phyloP scores from a whole-genome alignment of 305 asterid genomes.

The Fraxinus paxiana region DNA sequence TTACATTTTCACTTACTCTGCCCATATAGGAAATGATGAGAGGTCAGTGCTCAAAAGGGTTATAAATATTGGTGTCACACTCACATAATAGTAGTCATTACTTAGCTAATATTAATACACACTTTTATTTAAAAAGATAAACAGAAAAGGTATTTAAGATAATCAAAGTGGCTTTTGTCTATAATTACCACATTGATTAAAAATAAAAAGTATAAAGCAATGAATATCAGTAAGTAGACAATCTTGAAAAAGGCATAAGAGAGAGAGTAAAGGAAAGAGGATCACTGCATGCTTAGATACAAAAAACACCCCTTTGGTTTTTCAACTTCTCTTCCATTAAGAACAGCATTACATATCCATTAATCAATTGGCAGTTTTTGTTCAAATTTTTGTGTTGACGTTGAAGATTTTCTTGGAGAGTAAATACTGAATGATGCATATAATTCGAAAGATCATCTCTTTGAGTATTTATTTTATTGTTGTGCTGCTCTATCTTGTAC shows the following conservation, averaged over 20 bases:
- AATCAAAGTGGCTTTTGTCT: not conserved
- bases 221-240: slow-evolving; percentile 26
- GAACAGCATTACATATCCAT: slow-evolving; percentile 14
- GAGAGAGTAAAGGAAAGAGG: slow-evolving; percentile 10
- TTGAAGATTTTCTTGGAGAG: slow-evolving; percentile 6
- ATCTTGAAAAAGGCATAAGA: slow-evolving; percentile 19
- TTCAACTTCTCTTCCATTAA: slow-evolving; percentile 10
- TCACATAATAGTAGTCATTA: not conserved
- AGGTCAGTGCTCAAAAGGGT: not conserved
- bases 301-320: not conserved
- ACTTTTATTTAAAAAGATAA: slow-evolving; percentile 1
- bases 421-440: slow-evolving; percentile 22
- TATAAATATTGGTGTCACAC: not conserved
- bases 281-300: slow-evolving; percentile 27
- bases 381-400: not conserved
- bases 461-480: slow-evolving; percentile 18
- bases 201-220: slow-evolving; percentile 18
- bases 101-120: not conserved
- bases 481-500: slow-evolving; percentile 30
- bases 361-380: not conserved
- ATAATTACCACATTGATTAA: slow-evolving; percentile 36
- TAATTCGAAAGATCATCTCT: slow-evolving; percentile 16
- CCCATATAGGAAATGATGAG: not conserved
- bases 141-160: not conserved
- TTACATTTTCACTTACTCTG: not conserved